Evolutionary conservation across 2,329 filamentous ascomycete species (phyloP), one percentile per base, ranked within the genome.

Genomic region (Pyrenochaeta sp.): DNA sequence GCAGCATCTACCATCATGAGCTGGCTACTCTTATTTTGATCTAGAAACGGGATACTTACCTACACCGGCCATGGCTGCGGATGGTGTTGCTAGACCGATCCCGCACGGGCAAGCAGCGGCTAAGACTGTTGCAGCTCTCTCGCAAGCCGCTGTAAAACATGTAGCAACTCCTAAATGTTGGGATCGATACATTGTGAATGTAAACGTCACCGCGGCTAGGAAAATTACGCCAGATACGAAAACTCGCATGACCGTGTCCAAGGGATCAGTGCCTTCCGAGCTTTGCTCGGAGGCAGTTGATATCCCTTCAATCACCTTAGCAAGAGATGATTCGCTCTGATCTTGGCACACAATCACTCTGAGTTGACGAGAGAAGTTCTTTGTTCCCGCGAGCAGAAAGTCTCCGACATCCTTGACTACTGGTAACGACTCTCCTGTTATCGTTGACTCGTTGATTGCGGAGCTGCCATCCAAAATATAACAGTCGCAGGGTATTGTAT

Each of bases 101-200:
- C 54, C 64, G 45, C 64, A 67, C 27, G 61, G 59, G 50, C 62
- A 65, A 15, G 61, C 59, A 10, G 61, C 61, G 13, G 56, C 58
- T 13, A 66, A 39, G 24, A 64, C 40, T 1, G 61, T 64, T 15
- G 49, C 54, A 6, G 52, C 40, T 47, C 52, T 54, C 40, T 56
- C 37, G 10, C 48, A 54, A 15, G 56, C 54, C 12, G 42, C 32
- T 6, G 49, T 50, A 24, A 51, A 44, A 46, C 12, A 22, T 3
- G 13, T n/a, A 15, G 44, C 15, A 42, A 42, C 34, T 15, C 27
- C 19, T 22, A 28, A 24, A 12, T 30, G 15, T 13, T 13, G 37
- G 2, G 5, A 6, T 15, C 30, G 40, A 24, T 36, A 49, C n/a
- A 39, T 37, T 9, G 25, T 45, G 5, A 19, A 25, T 9, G 40